Conservation (phyloP, 2,329 filamentous ascomycete species). For the Parascedosporium putredinis region DNA sequence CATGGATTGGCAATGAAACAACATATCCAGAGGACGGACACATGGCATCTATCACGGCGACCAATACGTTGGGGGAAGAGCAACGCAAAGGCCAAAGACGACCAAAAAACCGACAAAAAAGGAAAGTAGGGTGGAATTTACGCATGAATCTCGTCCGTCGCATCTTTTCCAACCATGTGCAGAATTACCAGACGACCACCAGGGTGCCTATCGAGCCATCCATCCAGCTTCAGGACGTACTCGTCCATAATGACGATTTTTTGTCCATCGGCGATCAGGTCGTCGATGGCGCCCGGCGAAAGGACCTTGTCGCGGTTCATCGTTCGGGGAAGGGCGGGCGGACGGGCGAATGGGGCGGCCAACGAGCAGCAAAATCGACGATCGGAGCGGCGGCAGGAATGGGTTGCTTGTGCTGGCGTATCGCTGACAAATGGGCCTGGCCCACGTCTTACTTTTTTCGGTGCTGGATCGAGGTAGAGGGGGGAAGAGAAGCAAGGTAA, state of each 20-base stretch:
- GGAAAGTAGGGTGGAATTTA: constrained; percentile 22
- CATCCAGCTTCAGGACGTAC: constrained; percentile 41
- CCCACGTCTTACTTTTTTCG: too few relatives aligned
- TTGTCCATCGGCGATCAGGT: constrained; percentile 42
- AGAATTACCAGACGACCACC: constrained; percentile 48
- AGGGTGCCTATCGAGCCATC: constrained; percentile 49
- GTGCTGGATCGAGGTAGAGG: not conserved
- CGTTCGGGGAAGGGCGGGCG: too few relatives aligned
- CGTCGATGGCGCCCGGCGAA: constrained; percentile 34
- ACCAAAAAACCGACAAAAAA: not conserved
- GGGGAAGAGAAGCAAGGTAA: not conserved
- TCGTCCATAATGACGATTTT: constrained; percentile 47
- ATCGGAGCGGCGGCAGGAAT: too few relatives aligned
- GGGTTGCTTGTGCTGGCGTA: too few relatives aligned
- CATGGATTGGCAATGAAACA: too few relatives aligned
- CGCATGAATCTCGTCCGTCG: constrained; percentile 49
- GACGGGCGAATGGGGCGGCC: too few relatives aligned
- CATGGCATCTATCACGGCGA: too few relatives aligned
- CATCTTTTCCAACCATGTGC: constrained; percentile 51
- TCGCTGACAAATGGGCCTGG: not conserved
- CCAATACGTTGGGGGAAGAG: too few relatives aligned
- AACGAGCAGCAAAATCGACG: too few relatives aligned
- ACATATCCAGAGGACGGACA: too few relatives aligned
- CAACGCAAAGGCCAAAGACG: too few relatives aligned
- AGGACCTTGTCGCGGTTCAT: constrained; percentile 33